Base-by-base conservation (phyloP, 78 protist species). In the Anaeramoeba ignava region DNA sequence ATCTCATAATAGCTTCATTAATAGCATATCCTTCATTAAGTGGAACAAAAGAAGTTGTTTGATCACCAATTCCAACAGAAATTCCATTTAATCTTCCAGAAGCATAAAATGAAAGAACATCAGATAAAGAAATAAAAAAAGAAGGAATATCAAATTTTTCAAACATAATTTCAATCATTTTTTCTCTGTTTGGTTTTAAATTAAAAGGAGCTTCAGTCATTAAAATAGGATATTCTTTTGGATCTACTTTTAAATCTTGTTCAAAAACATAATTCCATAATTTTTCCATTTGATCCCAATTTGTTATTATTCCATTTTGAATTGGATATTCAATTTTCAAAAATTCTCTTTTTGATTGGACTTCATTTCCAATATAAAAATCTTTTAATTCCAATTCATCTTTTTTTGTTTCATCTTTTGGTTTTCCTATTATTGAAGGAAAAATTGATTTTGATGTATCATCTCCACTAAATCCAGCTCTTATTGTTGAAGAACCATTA, bases 101-200 rank as follows among this genome's bases (percentile, higher is more conserved):
- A 68, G 78, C 31, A 68, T 33, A 68, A 33, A 68, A 68, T 31
- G 78, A n/a, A n/a, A 68, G n/a, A 68, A n/a, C 41, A 68, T 31
- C 78, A 33, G 31, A n/a, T 68, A n/a, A 33, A 33, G 31, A n/a
- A 68, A 68, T 68, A 68, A 68, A 68, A 68, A n/a, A 33, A n/a
- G 78, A 68, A 33, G 31, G 41, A 68, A 68, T n/a, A 33, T 68
- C 41, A 68, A 68, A 68, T 68, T 68, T n/a, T 68, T 68, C 78
- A 68, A 68, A 68, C 78, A 68, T 68, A 68, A 68, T n/a, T 68
- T 68, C 78, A 68, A 68, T 33, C 78, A 68, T 68, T 68, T 68
- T 68, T 68, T 68, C 41, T 68, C 78, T 68, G 78, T 68, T 68
- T 68, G 78, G n/a, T 33, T 68, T 31, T 68, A 33, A n/a, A 68